These are phyloP conservation scores for Ganoderma lingzhi DNA, from an alignment of 1,284 basidiomycete species.

Conservation along the genomic window DNA sequence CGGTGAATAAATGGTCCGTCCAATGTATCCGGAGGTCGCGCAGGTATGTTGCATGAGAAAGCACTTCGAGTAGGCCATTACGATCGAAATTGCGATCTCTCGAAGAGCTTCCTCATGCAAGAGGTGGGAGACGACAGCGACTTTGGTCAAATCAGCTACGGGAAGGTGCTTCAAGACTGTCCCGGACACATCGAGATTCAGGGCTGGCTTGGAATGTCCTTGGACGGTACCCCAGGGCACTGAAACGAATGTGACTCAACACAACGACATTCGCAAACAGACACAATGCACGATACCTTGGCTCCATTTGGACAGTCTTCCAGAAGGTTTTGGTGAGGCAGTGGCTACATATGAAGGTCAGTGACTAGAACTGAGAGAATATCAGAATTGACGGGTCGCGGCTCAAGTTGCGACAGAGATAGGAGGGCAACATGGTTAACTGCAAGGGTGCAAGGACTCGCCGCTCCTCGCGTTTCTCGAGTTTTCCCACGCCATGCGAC, in stretches of 20 bases:
- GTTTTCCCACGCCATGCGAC: not conserved
- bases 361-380: not conserved
- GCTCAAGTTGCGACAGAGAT: not conserved
- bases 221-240: not conserved
- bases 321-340: too few relatives aligned
- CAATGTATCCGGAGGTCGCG: constrained; percentile 7
- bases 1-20: not conserved
- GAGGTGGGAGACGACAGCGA: constrained; percentile 4
- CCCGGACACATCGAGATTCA: constrained; percentile 19
- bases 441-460: not conserved
- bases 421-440: not conserved
- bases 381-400: too few relatives aligned
- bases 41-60: constrained; percentile 9
- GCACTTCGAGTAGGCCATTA: not conserved
- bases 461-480: not conserved
- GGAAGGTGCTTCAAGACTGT: constrained; percentile 12
- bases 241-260: not conserved
- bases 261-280: constrained; percentile 6
- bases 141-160: constrained; percentile 4
- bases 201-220: not conserved
- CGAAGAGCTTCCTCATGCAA: constrained; percentile 16
- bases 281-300: not conserved
- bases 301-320: not conserved
- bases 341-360: not conserved
- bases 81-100: constrained; percentile 6